phyloP scores from a whole-genome alignment of 257 asterid genomes.

The Fraxinus cuspidata region DNA sequence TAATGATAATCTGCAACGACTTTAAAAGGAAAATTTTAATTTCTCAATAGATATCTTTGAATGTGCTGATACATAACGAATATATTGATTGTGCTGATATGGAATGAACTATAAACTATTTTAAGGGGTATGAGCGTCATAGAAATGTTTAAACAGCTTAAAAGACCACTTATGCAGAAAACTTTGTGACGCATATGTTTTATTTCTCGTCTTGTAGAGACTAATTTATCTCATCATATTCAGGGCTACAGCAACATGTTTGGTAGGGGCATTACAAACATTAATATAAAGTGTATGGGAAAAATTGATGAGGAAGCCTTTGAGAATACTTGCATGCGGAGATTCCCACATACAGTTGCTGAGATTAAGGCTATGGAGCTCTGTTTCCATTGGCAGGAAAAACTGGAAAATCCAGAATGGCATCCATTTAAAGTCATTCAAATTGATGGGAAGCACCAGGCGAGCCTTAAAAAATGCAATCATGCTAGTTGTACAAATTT shows the following conservation, averaged over 20 bases:
- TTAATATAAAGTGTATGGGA: constrained; percentile 79
- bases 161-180: too few relatives aligned
- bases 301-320: constrained; percentile 63
- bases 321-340: constrained; percentile 49
- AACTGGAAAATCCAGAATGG: constrained; percentile 56
- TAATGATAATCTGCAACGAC: constrained; percentile 44
- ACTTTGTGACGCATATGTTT: too few relatives aligned
- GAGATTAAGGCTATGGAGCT: constrained; percentile 21
- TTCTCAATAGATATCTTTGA: not conserved
- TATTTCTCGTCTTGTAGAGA: not conserved
- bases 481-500: too few relatives aligned
- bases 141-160: too few relatives aligned
- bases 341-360: constrained; percentile 48
- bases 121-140: not conserved
- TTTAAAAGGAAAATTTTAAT: constrained; percentile 15
- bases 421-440: constrained; percentile 44
- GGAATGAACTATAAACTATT: not conserved
- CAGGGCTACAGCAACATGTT: constrained; percentile 57
- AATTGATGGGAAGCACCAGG: not conserved
- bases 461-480: not conserved
- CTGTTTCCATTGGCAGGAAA: too few relatives aligned
- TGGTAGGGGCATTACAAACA: constrained; percentile 42
- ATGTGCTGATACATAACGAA: not conserved
- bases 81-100: too few relatives aligned
- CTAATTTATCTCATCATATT: not conserved